Conservation (phyloP, 192 early-diverging fungal species). For the Coemansia sp. region DNA sequence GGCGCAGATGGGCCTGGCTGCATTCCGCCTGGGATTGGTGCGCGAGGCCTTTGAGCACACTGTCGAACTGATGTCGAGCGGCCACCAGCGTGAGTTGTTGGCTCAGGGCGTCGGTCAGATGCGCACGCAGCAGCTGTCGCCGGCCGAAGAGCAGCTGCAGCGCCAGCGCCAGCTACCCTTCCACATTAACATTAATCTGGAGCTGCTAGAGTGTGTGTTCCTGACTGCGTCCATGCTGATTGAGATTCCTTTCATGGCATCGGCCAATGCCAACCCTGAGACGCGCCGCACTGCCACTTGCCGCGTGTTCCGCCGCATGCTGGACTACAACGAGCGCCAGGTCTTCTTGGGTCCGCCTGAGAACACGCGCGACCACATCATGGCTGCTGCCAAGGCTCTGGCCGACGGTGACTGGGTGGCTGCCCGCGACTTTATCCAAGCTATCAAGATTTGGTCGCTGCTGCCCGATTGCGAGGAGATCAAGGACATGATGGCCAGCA, state of each 20-base stretch:
- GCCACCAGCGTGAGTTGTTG: slow-evolving; percentile 88
- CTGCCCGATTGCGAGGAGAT: slow-evolving; percentile 74
- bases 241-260: slow-evolving; percentile 96
- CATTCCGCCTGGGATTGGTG: slow-evolving; percentile 93
- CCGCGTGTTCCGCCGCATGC: slow-evolving; percentile 88
- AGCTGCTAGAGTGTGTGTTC: slow-evolving; percentile 96
- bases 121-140: slow-evolving; percentile 76
- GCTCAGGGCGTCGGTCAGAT: slow-evolving; percentile 82
- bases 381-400: slow-evolving; percentile 92
- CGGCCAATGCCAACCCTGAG: slow-evolving; percentile 59
- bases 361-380: slow-evolving; percentile 98
- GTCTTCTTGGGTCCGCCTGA: slow-evolving; percentile 96
- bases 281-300: slow-evolving; percentile 76
- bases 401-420: slow-evolving; percentile 92
- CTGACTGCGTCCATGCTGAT: slow-evolving; percentile 93
- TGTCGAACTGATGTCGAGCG: slow-evolving; percentile 84
- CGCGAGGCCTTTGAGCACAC: slow-evolving; percentile 82
- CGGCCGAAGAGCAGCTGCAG: slow-evolving; percentile 90
- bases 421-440: slow-evolving; percentile 76
- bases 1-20: slow-evolving; percentile 94
- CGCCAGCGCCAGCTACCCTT: slow-evolving; percentile 96
- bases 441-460: slow-evolving; percentile 96
- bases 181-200: slow-evolving; percentile 99
- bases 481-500: slow-evolving; percentile 84
- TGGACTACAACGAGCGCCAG: slow-evolving; percentile 95